Evolutionary conservation across 495 filamentous ascomycete genomes (phyloP), one percentile per base, ranked within the genome.

Genomic region (Xylaria bambusicola): DNA sequence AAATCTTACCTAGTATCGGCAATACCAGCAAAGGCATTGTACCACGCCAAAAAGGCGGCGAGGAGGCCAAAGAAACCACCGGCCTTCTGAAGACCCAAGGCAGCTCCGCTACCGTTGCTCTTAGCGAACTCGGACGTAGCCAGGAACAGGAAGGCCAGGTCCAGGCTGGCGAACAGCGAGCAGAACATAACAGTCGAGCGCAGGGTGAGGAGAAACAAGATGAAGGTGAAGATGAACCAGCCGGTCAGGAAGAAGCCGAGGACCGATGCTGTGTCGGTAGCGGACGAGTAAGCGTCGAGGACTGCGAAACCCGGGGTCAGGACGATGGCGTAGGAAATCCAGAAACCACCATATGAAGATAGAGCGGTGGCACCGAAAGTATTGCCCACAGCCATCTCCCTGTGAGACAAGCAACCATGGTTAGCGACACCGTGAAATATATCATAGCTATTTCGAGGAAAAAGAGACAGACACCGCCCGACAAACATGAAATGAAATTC

Each of bases 301-400:
- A 92, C 89, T 17, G 82, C 69, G 65, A 89, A 88, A 27, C 88
- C 89, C 1, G 92, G 90, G 26, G 93, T 97, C 65, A 96, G 76
- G 67, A 96, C 82, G 77, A 98, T 91, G 65, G 83, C 94, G 70
- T 89, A 93, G 26, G 91, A 82, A 66, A 98, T 80, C 94, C 94
- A 98, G 86, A 98, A 98, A 64, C 93, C 94, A 64, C 94, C 94
- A 73, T 93, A 98, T 6, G 94, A 98, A 9, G 92, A 94, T 62
- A 98, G 84, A 51, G 94, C 94, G 52, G 93, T 98, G 55, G 93
- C 94, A 86, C 92, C 94, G 61, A 98, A 98, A 41, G 94, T 97
- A 85, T 95, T 97, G 61, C 93, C 94, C 8, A 95, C 85, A 56
- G 93, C 94, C 92, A 97, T 96, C 84, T 97, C 94, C 94, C 92